Evolutionary conservation across 495 filamentous ascomycete genomes (phyloP), one percentile per base, ranked within the genome.

Genomic region (Penicillium antarcticum): DNA sequence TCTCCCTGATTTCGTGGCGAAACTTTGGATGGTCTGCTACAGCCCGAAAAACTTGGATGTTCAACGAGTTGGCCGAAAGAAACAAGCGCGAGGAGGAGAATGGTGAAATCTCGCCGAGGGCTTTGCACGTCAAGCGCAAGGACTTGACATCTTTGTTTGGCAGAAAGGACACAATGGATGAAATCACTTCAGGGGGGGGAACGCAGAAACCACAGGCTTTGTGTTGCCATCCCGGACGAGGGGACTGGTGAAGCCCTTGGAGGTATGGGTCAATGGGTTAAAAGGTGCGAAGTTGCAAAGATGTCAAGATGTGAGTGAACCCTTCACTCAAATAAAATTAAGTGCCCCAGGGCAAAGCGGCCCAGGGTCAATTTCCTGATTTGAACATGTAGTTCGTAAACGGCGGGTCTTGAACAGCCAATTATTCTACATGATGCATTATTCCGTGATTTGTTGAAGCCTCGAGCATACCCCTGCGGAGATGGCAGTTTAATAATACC

Each of bases 11-110:
- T 29, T 47, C 9, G 34, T 53, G 29, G n/a, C 56, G 42, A 40
- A 48, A 51, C 17, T 39, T 34, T 50, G 36, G 33, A 43, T 58
- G 50, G 31, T 50, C 42, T 19, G 51, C 51, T 29, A 58, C 36
- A 19, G 41, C 21, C 13, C 51, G 51, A 19, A 58, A 53, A 29
- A 51, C 51, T 40, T 36, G 18, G 32, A 58, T 54, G 9, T 58
- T 48, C 29, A 45, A 33, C 32, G 56, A 39, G 32, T 58, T 48
- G 51, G 49, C 49, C 13, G 55, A 57, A 33, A 57, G 49, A 29
- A 57, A 57, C 16, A 58, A 46, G 23, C 51, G 50, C 6, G 46
- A 55, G 35, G 35, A 48, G 41, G 40, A 49, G 35, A 53, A 36
- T 44, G 34, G 40, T 42, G 35, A 38, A 39, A 39, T 18, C 29